phyloP scores from a whole-genome alignment of 2,329 filamentous ascomycete species.

The Pseudogymnoascus verrucosus region DNA sequence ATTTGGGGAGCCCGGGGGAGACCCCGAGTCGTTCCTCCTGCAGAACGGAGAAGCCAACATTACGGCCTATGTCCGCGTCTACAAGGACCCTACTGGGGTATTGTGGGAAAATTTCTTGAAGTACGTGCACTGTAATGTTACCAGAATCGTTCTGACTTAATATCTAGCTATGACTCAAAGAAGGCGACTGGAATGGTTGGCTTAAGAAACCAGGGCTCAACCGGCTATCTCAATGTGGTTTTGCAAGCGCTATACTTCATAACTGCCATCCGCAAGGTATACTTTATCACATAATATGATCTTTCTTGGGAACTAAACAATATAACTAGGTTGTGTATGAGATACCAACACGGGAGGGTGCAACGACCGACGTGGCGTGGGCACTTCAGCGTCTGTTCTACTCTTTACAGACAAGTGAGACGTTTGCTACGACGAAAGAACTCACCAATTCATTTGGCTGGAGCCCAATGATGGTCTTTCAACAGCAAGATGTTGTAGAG shows the following conservation, averaged over 20 bases:
- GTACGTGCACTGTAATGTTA: background rate
- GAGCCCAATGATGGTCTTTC: conserved; percentile 96
- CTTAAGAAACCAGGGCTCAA: conserved; percentile 91
- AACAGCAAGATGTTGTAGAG: conserved; percentile 98
- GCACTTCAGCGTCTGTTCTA: conserved; percentile 92
- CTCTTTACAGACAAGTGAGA: conserved; percentile 76
- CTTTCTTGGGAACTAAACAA: background rate
- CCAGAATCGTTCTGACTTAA: background rate
- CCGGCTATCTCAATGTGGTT: conserved; percentile 79
- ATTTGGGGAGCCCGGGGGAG: conserved; percentile 71
- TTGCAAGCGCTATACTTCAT: conserved; percentile 79
- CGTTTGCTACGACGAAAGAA: conserved; percentile 82
- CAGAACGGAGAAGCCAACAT: conserved; percentile 72
- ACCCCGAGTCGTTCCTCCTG: conserved; percentile 58
- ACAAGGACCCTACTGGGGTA: conserved; percentile 82
- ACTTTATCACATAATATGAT: conserved; percentile 11
- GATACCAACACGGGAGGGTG: conserved; percentile 84
- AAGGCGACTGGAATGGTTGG: conserved; percentile 97
- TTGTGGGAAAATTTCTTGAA: conserved; percentile 87
- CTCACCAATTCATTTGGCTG: conserved; percentile 95
- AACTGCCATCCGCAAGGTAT: conserved; percentile 86
- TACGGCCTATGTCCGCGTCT: conserved; percentile 72
- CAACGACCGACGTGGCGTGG: conserved; percentile 82
- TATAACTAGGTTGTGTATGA: conserved; percentile 74
- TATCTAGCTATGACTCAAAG: conserved; percentile 74